Percentiles rank a stretch among this genome's conserved stretches.
Evolutionary conservation across 306 rosid species (phyloP).

Genomic region (Herpetospermum pedunculosum): DNA sequence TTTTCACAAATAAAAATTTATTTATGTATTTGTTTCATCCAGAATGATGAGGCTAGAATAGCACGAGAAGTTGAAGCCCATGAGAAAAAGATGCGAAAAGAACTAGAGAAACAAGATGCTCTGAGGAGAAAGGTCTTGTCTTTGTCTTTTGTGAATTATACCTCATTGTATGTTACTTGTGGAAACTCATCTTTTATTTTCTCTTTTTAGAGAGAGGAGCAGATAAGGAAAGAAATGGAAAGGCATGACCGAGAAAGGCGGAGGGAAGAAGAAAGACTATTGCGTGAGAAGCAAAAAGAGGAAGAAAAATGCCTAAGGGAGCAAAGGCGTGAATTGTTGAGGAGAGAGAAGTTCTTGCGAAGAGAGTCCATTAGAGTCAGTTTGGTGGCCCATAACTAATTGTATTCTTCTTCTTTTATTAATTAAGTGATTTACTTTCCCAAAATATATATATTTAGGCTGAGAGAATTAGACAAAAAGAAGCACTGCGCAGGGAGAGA

Average conservation of each 20-base stretch:
- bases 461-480: constrained; percentile 65
- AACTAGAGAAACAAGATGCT: constrained; percentile 66
- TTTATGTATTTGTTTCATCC: constrained; percentile 11
- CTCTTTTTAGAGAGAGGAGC: constrained; percentile 55
- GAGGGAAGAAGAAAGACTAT: constrained; percentile 63
- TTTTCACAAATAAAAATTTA: not conserved
- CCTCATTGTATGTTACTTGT: not conserved
- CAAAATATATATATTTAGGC: constrained; percentile 26
- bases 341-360: constrained; percentile 53
- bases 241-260: constrained; percentile 58
- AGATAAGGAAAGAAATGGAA: constrained; percentile 58
- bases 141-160: not conserved
- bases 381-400: not conserved
- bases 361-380: constrained; percentile 66
- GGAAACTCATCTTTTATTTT: constrained; percentile 17
- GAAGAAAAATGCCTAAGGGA: constrained; percentile 63
- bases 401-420: not conserved
- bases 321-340: constrained; percentile 57
- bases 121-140: constrained; percentile 53
- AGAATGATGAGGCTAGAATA: constrained; percentile 59
- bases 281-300: constrained; percentile 69
- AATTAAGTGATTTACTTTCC: not conserved
- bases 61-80: constrained; percentile 63
- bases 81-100: constrained; percentile 61
- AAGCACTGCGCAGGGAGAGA: constrained; percentile 51